Evolutionary conservation across 176 grass and related monocot species (phyloP), one percentile per base, ranked within the genome.

Genomic region (Zoysia japonica): DNA sequence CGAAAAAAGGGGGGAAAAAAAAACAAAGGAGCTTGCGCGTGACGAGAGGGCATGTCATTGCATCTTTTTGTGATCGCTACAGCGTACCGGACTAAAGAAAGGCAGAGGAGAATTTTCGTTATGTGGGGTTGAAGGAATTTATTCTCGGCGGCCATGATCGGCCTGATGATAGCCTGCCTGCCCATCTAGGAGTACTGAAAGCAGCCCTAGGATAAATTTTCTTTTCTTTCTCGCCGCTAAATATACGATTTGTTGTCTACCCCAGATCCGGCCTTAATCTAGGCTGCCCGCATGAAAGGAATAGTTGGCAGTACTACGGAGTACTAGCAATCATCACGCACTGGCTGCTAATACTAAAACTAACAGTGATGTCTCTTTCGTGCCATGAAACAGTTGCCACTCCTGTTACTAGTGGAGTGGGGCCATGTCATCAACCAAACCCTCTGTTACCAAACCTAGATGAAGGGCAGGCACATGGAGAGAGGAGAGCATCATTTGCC

Each of bases 101-200:
- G 67, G 67, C 57, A 5, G 3, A 84, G 4, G 60, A 64, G 70
- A 50, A 53, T 61, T 74, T 36, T 53, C 1, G 45, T 50, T 55
- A 63, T 28, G 76, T 70, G 81, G 86, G 71, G 81, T 70, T 41
- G 47, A 36, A 41, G 56, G 86, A 88, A 84, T 88, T 84, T 84
- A 88, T 88, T 84, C 81, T 37, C 86, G 15, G 49, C 47, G 16
- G 40, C 20, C 61, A 66, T 78, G 75, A 4, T 36, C 40, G 10
- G 28, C 28, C 61, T 44, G 65, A 67, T 88, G 53, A 39, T 10
- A 35, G 56, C 56, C 7, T 9, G 19, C 13, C 37, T 75, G 72
- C 55, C 46, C 28, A 28, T 28, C 28, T 28, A 28, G 28, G 5
- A 8, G 5, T 43, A 49, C n/a, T 65, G n/a, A 61, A 84, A 79